Evolutionary conservation across 805 yeast species (phyloP).

Genomic region (Candida manassasensis): DNA sequence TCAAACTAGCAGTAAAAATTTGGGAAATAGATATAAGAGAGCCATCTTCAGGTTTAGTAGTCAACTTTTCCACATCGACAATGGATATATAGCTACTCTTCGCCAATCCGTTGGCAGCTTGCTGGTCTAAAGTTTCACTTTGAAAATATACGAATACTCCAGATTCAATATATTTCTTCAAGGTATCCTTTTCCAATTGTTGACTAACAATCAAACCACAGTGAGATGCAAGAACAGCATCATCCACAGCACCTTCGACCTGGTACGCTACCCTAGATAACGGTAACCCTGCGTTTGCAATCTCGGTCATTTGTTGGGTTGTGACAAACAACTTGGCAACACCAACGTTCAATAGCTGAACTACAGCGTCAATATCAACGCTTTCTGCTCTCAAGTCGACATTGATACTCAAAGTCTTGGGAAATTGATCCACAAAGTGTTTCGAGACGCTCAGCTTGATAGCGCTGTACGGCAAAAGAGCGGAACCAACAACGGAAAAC

Average conservation of each 20-base stretch:
- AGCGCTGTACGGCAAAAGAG: slow-evolving; percentile 24
- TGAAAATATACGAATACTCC: slow-evolving; percentile 28
- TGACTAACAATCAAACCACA: slow-evolving; percentile 21
- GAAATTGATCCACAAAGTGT: slow-evolving; percentile 28
- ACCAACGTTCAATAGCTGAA: slow-evolving; percentile 60
- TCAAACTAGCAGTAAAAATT: slow-evolving; percentile 47
- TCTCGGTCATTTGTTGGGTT: slow-evolving; percentile 21
- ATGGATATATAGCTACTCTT: slow-evolving; percentile 28
- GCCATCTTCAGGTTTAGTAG: slow-evolving; percentile 14
- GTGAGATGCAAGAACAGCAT: slow-evolving; percentile 10
- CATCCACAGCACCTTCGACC: slow-evolving; percentile 10
- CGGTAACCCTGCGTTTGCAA: slow-evolving; percentile 49
- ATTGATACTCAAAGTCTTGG: slow-evolving; percentile 22
- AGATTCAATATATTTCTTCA: slow-evolving; percentile 14
- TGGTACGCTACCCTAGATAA: slow-evolving; percentile 38
- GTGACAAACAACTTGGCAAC: slow-evolving; percentile 43
- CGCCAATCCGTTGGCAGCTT: slow-evolving; percentile 23
- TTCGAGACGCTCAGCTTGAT: slow-evolving; percentile 21
- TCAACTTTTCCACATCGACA: slow-evolving; percentile 19
- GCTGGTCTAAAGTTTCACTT: slow-evolving; percentile 15
- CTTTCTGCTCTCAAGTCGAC: slow-evolving; percentile 24
- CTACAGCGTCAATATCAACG: slow-evolving; percentile 39
- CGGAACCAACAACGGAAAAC: slow-evolving; percentile 31
- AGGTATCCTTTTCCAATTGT: slow-evolving; percentile 11
- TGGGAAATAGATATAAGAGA: slow-evolving; percentile 32